phyloP scores from a whole-genome alignment of 2,329 filamentous ascomycete species.

The Purpureocillium takamizusanense region DNA sequence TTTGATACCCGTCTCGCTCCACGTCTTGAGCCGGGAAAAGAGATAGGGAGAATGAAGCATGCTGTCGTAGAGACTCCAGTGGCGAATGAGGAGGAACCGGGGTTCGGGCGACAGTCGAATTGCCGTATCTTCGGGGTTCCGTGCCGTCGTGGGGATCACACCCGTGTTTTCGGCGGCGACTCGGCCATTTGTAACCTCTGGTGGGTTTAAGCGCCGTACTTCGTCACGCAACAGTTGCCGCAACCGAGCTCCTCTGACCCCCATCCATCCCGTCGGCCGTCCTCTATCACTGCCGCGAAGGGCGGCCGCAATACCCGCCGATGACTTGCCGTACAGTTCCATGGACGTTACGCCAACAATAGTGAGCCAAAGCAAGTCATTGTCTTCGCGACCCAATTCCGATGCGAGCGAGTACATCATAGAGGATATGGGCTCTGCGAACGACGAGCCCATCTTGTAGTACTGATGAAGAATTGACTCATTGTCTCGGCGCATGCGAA shows the following conservation, averaged over 20 bases:
- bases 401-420: conserved; percentile 92
- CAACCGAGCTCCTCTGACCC: conserved; percentile 72
- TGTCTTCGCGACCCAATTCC: conserved; percentile 91
- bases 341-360: conserved; percentile 94
- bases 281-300: conserved; percentile 46
- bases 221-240: conserved; percentile 84
- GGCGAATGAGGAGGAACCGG: conserved; percentile 81
- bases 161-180: conserved; percentile 59
- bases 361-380: conserved; percentile 87
- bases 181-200: conserved; percentile 53
- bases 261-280: conserved; percentile 65
- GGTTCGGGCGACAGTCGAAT: conserved; percentile 92
- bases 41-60: conserved; percentile 97
- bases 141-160: conserved; percentile 81
- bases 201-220: conserved; percentile 85
- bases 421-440: conserved; percentile 89
- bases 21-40: conserved; percentile 84
- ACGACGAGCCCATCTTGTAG: conserved; percentile 80
- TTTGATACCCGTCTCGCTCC: conserved; percentile 83
- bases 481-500: conserved; percentile 69
- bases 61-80: conserved; percentile 97
- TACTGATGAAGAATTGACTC: conserved; percentile 71
- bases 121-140: conserved; percentile 81
- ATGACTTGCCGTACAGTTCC: conserved; percentile 82
- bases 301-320: conserved; percentile 63